Percentiles rank a stretch among this genome's conserved stretches.
Evolutionary conservation across 2,329 filamentous ascomycete genomes (phyloP).

Genomic region (Penicillium italicum): DNA sequence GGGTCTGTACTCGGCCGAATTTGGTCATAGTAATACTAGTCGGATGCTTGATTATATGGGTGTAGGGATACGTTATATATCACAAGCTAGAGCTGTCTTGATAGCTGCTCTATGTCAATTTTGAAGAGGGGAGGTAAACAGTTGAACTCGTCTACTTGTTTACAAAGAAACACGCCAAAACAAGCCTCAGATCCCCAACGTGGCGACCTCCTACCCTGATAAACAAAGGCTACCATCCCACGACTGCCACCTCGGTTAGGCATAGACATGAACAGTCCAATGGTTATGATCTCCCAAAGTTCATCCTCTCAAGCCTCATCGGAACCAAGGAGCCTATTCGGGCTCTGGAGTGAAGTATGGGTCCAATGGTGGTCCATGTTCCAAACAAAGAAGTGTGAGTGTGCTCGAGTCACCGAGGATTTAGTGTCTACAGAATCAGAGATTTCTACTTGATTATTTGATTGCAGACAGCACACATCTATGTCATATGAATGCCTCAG

Average conservation of each 20-base stretch:
- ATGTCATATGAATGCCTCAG: background rate
- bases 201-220: background rate
- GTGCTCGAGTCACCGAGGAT: background rate
- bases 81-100: background rate
- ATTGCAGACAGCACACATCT: too few species aligned
- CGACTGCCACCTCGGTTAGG: background rate
- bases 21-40: background rate
- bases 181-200: background rate
- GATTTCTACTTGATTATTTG: background rate
- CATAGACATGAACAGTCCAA: background rate
- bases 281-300: background rate
- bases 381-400: background rate
- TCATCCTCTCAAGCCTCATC: background rate
- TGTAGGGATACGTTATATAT: background rate
- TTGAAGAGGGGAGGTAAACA: background rate
- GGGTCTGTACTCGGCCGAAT: slow-evolving; percentile 1
- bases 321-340: background rate
- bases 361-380: background rate
- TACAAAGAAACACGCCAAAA: slow-evolving; percentile 2
- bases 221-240: slow-evolving; percentile 3
- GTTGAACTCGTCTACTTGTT: background rate
- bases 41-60: background rate
- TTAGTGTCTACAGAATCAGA: background rate
- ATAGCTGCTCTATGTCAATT: background rate
- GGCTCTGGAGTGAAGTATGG: background rate